Conservation (phyloP, 2,329 filamentous ascomycete genomes). For the Aspergillus pseudotamarii region DNA sequence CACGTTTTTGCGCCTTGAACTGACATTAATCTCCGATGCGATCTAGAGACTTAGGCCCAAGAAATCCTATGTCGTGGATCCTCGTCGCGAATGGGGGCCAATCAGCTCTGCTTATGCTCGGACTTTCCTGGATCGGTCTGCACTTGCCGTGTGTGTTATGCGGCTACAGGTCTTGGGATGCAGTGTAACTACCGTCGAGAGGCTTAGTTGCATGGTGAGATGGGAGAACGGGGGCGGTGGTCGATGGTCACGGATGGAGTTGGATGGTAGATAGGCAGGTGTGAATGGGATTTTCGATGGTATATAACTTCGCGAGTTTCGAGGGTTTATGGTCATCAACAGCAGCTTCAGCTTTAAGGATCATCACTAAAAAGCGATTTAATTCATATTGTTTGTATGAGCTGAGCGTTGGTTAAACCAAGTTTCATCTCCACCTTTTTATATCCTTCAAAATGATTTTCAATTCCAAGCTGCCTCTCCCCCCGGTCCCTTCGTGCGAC, state of each 20-base stretch:
- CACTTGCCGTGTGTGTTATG: background rate
- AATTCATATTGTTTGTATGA: background rate
- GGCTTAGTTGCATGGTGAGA: background rate
- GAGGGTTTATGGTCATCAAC: background rate
- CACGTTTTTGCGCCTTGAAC: background rate
- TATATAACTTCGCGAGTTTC: background rate
- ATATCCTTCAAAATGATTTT: conserved; percentile 14
- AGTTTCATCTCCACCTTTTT: background rate
- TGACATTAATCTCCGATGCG: background rate
- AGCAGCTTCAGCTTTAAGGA: background rate
- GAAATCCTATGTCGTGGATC: background rate
- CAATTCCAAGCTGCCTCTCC: conserved; percentile 9
- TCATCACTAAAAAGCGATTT: background rate
- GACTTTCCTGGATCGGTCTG: background rate
- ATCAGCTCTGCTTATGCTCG: background rate
- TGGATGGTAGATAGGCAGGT: background rate
- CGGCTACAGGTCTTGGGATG: background rate
- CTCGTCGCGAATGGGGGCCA: background rate
- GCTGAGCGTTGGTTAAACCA: background rate
- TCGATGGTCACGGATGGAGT: background rate
- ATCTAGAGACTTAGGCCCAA: background rate
- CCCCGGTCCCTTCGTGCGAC: conserved; percentile 10
- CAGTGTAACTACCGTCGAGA: background rate
- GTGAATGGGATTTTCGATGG: background rate
- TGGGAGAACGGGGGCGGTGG: background rate